Evolutionary conservation across 1,139 yeast species (phyloP).

Genomic region (Suhomyces atakaporum): DNA sequence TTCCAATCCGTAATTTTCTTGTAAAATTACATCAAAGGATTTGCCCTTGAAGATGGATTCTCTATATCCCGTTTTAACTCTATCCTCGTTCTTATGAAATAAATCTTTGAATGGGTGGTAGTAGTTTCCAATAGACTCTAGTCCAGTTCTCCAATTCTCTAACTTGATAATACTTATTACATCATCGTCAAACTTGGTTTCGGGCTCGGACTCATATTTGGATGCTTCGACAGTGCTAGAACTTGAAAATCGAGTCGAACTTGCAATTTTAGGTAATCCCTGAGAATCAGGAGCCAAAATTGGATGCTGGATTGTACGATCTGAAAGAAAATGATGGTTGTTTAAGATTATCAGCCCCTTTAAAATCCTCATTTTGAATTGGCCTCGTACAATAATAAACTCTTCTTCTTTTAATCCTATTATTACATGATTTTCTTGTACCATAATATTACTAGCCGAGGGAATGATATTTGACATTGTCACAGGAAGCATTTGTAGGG

Average conservation of each 20-base stretch:
- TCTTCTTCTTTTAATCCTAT: conserved; percentile 52
- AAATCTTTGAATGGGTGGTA: conserved; percentile 53
- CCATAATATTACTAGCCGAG: conserved; percentile 38
- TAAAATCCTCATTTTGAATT: conserved; percentile 51
- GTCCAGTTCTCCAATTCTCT: conserved; percentile 39
- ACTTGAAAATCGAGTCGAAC: conserved; percentile 22
- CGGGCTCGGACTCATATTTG: too few species aligned
- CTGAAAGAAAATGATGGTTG: conserved; percentile 44
- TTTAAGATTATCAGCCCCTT: conserved; percentile 65
- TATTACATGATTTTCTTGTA: conserved; percentile 29
- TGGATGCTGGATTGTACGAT: conserved; percentile 21
- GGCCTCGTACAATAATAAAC: conserved; percentile 59
- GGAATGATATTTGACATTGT: conserved; percentile 34
- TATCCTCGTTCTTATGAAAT: conserved; percentile 6
- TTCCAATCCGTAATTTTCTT: conserved; percentile 26
- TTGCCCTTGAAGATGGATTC: not conserved
- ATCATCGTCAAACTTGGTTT: conserved; percentile 25
- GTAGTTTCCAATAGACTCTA: conserved; percentile 48
- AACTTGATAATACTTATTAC: conserved; percentile 50
- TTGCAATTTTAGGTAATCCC: conserved; percentile 53
- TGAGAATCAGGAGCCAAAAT: conserved; percentile 56
- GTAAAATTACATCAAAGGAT: conserved; percentile 41
- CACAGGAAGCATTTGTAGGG: conserved; percentile 8
- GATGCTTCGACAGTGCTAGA: too few species aligned
- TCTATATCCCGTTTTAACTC: not conserved